Evolutionary conservation across 192 early-diverging fungal species (phyloP).

Genomic region (Tieghemiomyces parasiticus): DNA sequence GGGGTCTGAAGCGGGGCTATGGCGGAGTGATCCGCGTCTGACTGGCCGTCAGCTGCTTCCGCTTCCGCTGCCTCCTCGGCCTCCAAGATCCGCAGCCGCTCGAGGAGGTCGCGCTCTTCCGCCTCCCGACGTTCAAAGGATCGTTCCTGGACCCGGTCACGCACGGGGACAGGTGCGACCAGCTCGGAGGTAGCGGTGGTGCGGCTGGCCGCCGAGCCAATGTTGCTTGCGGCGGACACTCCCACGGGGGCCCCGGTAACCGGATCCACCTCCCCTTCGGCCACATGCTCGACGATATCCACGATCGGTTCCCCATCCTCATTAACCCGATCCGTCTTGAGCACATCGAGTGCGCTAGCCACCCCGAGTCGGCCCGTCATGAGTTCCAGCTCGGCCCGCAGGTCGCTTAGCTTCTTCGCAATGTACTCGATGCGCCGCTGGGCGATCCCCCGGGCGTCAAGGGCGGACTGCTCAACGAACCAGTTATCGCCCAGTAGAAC

Average conservation of each 20-base stretch:
- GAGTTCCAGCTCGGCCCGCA: slow-evolving; percentile 12
- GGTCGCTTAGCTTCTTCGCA: slow-evolving; percentile 10
- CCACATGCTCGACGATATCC: slow-evolving; percentile 28
- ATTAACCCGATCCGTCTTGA: slow-evolving; percentile 15
- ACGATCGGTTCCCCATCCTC: slow-evolving; percentile 30
- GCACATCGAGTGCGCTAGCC: not conserved
- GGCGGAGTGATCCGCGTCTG: not conserved
- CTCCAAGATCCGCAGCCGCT: slow-evolving; percentile 19
- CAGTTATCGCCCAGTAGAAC: slow-evolving; percentile 86
- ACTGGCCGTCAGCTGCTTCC: not conserved
- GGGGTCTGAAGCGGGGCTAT: not conserved
- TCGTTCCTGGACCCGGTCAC: slow-evolving; percentile 11
- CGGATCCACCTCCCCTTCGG: slow-evolving; percentile 10
- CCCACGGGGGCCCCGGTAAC: slow-evolving; percentile 1
- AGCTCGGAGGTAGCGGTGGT: not conserved
- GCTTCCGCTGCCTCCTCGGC: slow-evolving; percentile 16
- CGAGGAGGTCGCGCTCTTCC: slow-evolving; percentile 18
- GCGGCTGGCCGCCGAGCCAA: not conserved
- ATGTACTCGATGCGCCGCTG: slow-evolving; percentile 28
- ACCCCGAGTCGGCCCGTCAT: not conserved
- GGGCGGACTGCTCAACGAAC: slow-evolving; percentile 68
- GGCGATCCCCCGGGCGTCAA: slow-evolving; percentile 57
- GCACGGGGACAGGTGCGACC: slow-evolving; percentile 13
- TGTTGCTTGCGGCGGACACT: not conserved
- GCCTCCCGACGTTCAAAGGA: slow-evolving; percentile 9